phyloP scores from a whole-genome alignment of 2,329 filamentous ascomycete species.

The Colletotrichum brevisporum region DNA sequence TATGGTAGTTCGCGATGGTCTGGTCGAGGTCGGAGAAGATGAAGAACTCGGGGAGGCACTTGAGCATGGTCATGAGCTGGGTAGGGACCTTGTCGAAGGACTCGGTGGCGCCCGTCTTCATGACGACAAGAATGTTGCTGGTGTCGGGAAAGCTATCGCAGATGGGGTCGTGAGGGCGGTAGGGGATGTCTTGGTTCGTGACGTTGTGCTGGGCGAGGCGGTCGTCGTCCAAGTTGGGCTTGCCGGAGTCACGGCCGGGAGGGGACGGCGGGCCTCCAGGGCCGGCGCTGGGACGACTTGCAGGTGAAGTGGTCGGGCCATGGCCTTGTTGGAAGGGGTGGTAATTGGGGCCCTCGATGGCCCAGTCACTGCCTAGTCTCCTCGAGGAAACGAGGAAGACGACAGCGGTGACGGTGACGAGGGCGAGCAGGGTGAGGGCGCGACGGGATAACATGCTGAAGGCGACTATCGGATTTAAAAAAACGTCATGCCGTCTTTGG shows the following conservation, averaged over 20 bases:
- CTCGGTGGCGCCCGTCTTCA: constrained; percentile 72
- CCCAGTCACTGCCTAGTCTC: constrained; percentile 48
- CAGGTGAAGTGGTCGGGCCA: constrained; percentile 13
- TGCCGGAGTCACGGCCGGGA: constrained; percentile 14
- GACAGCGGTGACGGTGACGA: constrained; percentile 47
- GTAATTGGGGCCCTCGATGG: constrained; percentile 48
- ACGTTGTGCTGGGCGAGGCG: constrained; percentile 25
- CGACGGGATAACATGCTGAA: constrained; percentile 48
- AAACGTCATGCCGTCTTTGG: constrained; percentile 32
- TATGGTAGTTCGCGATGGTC: constrained; percentile 58
- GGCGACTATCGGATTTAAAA: constrained; percentile 25
- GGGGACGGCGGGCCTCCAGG: constrained; percentile 6
- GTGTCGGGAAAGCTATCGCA: constrained; percentile 60
- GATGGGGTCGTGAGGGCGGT: constrained; percentile 45
- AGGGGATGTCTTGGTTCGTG: constrained; percentile 37
- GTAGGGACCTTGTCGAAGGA: constrained; percentile 65
- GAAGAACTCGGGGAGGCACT: constrained; percentile 65
- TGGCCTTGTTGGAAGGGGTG: constrained; percentile 36
- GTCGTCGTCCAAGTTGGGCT: constrained; percentile 21
- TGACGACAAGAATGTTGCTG: constrained; percentile 63
- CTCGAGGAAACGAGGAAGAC: constrained; percentile 52
- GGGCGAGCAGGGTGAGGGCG: constrained; percentile 45
- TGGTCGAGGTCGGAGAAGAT: constrained; percentile 72
- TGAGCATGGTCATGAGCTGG: constrained; percentile 67
- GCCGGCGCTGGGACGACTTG: constrained; percentile 39